These are phyloP conservation scores for Fistulifera solaris DNA, from an alignment of 108 stramenopile genomes.

Conservation along the genomic window DNA sequence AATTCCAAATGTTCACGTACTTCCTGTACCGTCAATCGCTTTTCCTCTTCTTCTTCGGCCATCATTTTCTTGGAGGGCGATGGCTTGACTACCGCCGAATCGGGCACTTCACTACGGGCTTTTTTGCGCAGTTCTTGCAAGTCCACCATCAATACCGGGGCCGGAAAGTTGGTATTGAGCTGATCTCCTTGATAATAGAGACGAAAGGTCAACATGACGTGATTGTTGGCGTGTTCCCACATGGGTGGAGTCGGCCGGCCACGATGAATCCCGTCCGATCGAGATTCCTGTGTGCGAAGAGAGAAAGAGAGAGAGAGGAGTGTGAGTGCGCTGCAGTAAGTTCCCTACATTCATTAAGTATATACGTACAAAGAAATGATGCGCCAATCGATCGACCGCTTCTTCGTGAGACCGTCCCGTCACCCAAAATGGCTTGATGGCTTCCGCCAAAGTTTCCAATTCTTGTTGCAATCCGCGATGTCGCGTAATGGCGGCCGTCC, in stretches of 20 bases:
- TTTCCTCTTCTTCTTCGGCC: slow-evolving; percentile 7
- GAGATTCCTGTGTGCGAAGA: too few species aligned
- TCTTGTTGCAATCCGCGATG: slow-evolving; percentile 21
- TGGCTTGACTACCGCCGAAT: neutral
- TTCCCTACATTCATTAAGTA: neutral
- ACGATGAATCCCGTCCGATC: neutral
- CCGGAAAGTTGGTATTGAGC: slow-evolving; percentile 33
- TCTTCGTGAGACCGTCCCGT: slow-evolving; percentile 27
- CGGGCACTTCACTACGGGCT: neutral
- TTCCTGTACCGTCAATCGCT: slow-evolving; percentile 31
- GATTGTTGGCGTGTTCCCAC: slow-evolving; percentile 38
- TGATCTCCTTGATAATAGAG: slow-evolving; percentile 42
- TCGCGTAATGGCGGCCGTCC: slow-evolving; percentile 41
- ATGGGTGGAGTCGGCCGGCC: slow-evolving; percentile 1
- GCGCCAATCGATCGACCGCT: slow-evolving; percentile 23
- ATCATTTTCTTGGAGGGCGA: too few species aligned
- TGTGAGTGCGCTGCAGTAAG: too few species aligned
- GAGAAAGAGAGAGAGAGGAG: too few species aligned
- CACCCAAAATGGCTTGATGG: slow-evolving; percentile 18
- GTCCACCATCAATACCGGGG: slow-evolving; percentile 5
- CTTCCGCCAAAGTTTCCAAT: slow-evolving; percentile 18
- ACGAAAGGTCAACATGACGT: slow-evolving; percentile 40
- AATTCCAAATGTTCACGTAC: slow-evolving; percentile 52
- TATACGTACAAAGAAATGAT: slow-evolving; percentile 18
- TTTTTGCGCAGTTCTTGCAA: neutral